Evolutionary conservation across 306 rosid genomes (phyloP), one percentile per base, ranked within the genome.

Genomic region (Cucurbita argyrosperma): DNA sequence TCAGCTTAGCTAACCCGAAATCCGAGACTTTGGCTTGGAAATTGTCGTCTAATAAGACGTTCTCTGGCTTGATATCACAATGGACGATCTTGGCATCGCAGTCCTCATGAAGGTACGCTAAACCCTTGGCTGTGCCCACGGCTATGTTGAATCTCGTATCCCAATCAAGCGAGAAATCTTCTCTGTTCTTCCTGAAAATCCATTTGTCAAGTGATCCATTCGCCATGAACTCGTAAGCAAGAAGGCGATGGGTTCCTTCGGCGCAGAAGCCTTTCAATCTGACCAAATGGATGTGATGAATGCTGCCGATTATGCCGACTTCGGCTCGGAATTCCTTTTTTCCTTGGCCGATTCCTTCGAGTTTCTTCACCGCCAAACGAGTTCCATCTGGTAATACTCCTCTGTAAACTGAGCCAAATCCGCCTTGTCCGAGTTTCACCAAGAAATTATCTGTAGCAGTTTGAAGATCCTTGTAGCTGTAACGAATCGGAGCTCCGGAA

Each of bases 301-400:
- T 91, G 84, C 92, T 89, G 37, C 97, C 99, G 10, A 94, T 94
- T 82, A 88, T 89, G 89, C 97, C 92, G 35, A 91, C 99, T 85
- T 94, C 96, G 21, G 99, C 95, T 72, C 96, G 81, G 79, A 94
- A 87, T 80, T 89, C 97, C 79, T 91, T 94, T 87, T 91, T 91
- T 72, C 99, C 99, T 72, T 94, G 99, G 11, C 97, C 97, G 47
- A 89, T 87, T 76, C 97, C 84, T 82, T 91, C 99, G 46, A 91
- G 77, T 84, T 94, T 77, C 86, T 94, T 94, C 87, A 90, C 95
- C 4, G 99, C 99, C 63, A 94, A 7, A 77, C 79, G 84, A 57
- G 89, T 84, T 40, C 97, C 96, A 73, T 94, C 95, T 4, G 84
- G 85, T 55, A 89, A 82, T 74, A 40, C 83, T 51, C 99, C 97